Evolutionary conservation across 2,329 filamentous ascomycete genomes (phyloP), one percentile per base, ranked within the genome.

Genomic region (Exophiala bonariae): DNA sequence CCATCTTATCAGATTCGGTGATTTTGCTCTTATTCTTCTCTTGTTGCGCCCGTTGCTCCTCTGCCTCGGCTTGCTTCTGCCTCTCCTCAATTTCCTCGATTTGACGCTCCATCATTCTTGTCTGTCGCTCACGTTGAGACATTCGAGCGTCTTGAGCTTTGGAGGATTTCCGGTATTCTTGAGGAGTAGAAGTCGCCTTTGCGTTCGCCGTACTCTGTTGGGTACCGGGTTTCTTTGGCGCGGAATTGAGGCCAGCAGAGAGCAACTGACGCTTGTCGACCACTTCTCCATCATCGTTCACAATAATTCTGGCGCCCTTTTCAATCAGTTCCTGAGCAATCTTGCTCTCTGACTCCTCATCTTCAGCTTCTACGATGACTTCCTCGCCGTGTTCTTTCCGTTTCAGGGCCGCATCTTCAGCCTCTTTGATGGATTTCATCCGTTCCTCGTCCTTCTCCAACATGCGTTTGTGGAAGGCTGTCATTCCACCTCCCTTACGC

Each of bases 201-300:
- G 36, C 41, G 34, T 41, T 23, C 16, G 37, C 4, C n/a, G 49
- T 28, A 52, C 30, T 22, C 23, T 46, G 34, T 16, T 55, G 48
- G 28, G 43, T 52, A n/a, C 49, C 54, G 20, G 60, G 37, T 56
- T 79, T 80, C 3, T 80, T 81, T 2, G 74, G 70, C 2, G 75
- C 75, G 30, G 84, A 73, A 56, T 85, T 85, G 39, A 85, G 64
- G 16, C 82, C 82, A 3, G 81, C 82, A 22, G 72, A 71, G 7
- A 85, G 72, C 2, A 85, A 65, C 57, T 85, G 80, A 5, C 81
- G 72, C 63, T 83, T 84, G 57, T 85, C 82, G 22, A 80, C 77
- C 7, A 85, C 74, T 54, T 83, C 76, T 2, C 82, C 82, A 33
- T 85, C 82, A 30, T 85, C 82, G 53, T 84, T 84, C 52, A 84